Conservation (phyloP, 768 basidiomycete genomes). For the Psilocybe sp. region DNA sequence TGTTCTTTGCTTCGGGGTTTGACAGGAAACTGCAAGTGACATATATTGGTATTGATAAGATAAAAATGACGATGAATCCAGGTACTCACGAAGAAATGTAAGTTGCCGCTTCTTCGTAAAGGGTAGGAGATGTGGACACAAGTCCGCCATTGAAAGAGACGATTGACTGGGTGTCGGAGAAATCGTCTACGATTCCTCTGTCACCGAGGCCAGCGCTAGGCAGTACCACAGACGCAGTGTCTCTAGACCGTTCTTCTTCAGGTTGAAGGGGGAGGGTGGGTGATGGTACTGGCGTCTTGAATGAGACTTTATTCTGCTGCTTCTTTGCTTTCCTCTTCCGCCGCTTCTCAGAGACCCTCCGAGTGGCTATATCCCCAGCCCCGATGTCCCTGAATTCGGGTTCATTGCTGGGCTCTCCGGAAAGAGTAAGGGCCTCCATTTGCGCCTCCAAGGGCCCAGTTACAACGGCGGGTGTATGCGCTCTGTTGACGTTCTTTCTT, state of each 20-base stretch:
- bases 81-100: conserved; percentile 61
- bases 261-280: conserved; percentile 11
- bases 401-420: neutral
- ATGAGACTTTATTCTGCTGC: neutral
- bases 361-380: no score
- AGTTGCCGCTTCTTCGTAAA: conserved; percentile 56
- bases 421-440: conserved; percentile 11
- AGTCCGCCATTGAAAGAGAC: conserved; percentile 26
- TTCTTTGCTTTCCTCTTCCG: conserved; percentile 13
- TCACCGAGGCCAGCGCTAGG: conserved; percentile 15
- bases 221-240: conserved; percentile 3
- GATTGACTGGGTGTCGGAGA: conserved; percentile 43
- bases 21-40: conserved; percentile 44
- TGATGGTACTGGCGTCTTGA: conserved; percentile 7
- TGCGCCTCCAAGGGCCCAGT: conserved; percentile 9
- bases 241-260: conserved; percentile 5
- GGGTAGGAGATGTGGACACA: conserved; percentile 21
- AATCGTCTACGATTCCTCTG: conserved; percentile 46
- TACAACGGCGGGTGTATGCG: conserved; percentile 10
- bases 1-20: conserved; percentile 40
- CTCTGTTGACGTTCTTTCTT: neutral
- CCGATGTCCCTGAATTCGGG: no score
- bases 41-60: neutral
- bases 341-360: neutral
- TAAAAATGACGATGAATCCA: conserved; percentile 1